phyloP scores from a whole-genome alignment of 1,284 basidiomycete species.

The Marasmius oreades region DNA sequence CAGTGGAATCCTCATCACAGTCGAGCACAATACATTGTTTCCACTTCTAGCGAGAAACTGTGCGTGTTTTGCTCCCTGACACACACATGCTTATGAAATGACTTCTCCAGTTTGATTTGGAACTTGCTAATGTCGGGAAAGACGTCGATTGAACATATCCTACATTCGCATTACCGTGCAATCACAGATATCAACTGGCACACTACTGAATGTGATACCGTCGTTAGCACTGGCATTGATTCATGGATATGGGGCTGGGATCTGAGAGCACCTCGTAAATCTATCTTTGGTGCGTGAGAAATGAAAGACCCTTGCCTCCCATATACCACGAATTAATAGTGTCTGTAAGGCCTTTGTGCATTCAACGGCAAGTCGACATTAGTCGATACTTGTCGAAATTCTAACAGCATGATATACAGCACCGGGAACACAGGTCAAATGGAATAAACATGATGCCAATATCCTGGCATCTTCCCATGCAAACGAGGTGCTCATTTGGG shows the following conservation, averaged over 20 bases:
- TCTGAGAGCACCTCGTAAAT: constrained; percentile 59
- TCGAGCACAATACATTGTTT: constrained; percentile 87
- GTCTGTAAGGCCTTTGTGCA: constrained; percentile 54
- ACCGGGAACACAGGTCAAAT: constrained; percentile 93
- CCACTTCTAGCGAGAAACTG: constrained; percentile 94
- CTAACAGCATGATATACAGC: constrained; percentile 36
- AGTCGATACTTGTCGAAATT: neutral
- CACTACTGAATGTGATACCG: constrained; percentile 73
- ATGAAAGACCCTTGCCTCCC: constrained; percentile 14
- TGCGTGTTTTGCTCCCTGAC: constrained; percentile 30
- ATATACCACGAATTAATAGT: neutral
- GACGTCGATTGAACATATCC: constrained; percentile 73
- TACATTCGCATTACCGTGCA: constrained; percentile 87
- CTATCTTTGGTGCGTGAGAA: constrained; percentile 52
- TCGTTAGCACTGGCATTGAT: constrained; percentile 77
- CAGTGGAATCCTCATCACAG: constrained; percentile 95
- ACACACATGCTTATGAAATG: constrained; percentile 2
- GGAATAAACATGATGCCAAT: constrained; percentile 85
- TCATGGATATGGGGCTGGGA: constrained; percentile 91
- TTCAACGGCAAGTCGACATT: constrained; percentile 56
- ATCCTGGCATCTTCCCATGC: constrained; percentile 86
- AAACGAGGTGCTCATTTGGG: constrained; percentile 84
- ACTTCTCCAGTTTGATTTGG: constrained; percentile 76
- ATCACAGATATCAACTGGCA: constrained; percentile 98
- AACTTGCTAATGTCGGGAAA: constrained; percentile 75